Base-by-base conservation (phyloP, 2,329 filamentous ascomycete genomes). In the Fusarium veterinarium region DNA sequence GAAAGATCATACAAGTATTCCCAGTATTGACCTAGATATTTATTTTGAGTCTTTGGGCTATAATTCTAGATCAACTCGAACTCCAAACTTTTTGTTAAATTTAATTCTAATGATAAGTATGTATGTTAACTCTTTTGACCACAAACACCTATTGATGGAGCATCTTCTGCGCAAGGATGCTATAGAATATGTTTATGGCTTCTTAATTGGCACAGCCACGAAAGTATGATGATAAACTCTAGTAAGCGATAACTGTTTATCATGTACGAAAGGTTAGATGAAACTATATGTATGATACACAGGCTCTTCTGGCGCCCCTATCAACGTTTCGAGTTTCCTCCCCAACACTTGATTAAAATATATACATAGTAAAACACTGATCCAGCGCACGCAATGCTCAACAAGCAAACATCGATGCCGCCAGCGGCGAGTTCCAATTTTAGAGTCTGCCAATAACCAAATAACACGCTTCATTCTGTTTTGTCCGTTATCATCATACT, bases 371-470 rank as follows among this genome's bases (percentile, higher is more conserved):
- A 46, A 51, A 31, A 51, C 8, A 41, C 14, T 51, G 20, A 23
- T 19, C 33, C 60, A 61, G 31, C 28, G 17, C 45, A 37, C 45
- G 28, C 40, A 62, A 62, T 64, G 28, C 45, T 62, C n/a, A 44
- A 40, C 13, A 25, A 30, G 30, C 19, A 49, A 49, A 40, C 13
- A 45, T 51, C 14, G 20, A 44, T 62, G 28, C 57, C 38, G 57
- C 61, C 56, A 53, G 57, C 57, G 40, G 61, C 45, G 35, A 40
- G 41, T 49, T 20, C 23, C 37, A 17, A 35, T 44, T 25, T 42
- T n/a, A 33, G 42, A 38, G 25, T 45, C 44, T n/a, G 35, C 41
- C 49, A 42, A 40, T 28, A 40, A 42, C 23, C 17, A 38, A 33
- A 31, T 17, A 38, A n/a, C 9, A 33, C 23, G 23, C 31, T 62